Conservation (phyloP, 768 basidiomycete genomes). For the Suillus tomentosus region DNA sequence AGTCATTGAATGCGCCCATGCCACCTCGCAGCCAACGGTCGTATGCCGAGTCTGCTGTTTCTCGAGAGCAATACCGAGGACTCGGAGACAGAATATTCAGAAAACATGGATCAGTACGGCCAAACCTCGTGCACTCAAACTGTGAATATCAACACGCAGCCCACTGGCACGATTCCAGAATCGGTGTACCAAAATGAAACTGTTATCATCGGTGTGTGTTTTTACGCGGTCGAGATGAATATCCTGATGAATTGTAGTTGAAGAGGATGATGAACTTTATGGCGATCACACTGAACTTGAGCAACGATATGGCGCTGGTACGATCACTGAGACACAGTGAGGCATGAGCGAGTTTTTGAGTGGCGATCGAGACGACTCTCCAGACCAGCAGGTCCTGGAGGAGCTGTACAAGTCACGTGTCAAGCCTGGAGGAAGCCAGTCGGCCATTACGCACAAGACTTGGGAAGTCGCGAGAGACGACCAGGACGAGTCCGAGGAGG, state of each 20-base stretch:
- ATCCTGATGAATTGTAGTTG: constrained; percentile 34
- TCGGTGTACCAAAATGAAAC: constrained; percentile 46
- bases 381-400: constrained; percentile 78
- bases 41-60: constrained; percentile 34
- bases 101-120: constrained; percentile 54
- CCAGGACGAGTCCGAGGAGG: constrained; percentile 51
- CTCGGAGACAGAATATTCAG: constrained; percentile 35
- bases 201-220: constrained; percentile 34
- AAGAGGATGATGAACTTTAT: constrained; percentile 36
- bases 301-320: constrained; percentile 32
- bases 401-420: constrained; percentile 79
- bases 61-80: constrained; percentile 34
- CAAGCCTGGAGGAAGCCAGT: constrained; percentile 68
- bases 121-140: constrained; percentile 67
- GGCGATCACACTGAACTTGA: constrained; percentile 40
- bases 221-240: constrained; percentile 49
- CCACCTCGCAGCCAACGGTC: constrained; percentile 36
- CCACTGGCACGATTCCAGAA: constrained; percentile 60
- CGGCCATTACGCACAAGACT: constrained; percentile 68
- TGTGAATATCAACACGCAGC: constrained; percentile 70
- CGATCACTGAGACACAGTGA: constrained; percentile 34
- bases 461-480: constrained; percentile 80
- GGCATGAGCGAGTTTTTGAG: constrained; percentile 41
- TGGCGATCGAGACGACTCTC: constrained; percentile 67
- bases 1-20: constrained; percentile 32